Conservation (phyloP, 169 alveolate species). For the Plasmodium relictum region DNA sequence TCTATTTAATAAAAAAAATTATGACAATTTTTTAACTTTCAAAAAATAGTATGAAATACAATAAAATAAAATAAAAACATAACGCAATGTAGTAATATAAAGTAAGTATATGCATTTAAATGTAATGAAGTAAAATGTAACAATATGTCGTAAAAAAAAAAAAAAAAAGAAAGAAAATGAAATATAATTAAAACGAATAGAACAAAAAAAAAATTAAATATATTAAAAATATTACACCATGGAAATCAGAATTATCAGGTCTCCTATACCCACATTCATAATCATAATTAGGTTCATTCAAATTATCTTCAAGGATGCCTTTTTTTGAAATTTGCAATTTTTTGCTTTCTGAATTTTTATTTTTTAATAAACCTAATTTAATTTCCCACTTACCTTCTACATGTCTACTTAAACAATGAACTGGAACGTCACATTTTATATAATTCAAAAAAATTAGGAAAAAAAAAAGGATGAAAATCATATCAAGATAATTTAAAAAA, state of each 20-base stretch:
- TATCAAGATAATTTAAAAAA: slow-evolving; percentile 14
- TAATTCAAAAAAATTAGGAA: slow-evolving; percentile 24
- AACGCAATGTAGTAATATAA: background rate
- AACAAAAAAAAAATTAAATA: background rate
- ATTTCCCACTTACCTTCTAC: slow-evolving; percentile 74
- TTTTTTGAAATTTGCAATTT: background rate
- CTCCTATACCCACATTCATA: slow-evolving; percentile 70
- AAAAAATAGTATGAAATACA: background rate
- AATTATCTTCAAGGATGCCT: background rate
- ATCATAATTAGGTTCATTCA: slow-evolving; percentile 25
- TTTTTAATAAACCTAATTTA: slow-evolving; percentile 39
- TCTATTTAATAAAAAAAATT: slow-evolving; percentile 7
- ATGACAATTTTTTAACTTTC: background rate
- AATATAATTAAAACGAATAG: background rate
- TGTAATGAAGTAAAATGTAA: background rate
- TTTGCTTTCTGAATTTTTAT: background rate
- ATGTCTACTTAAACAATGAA: slow-evolving; percentile 75
- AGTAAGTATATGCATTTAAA: background rate
- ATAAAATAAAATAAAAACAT: background rate
- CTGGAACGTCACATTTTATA: slow-evolving; percentile 73
- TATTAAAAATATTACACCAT: slow-evolving; percentile 57
- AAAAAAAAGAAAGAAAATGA: background rate
- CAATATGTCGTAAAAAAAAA: background rate
- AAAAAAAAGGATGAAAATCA: slow-evolving; percentile 25
- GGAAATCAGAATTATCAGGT: slow-evolving; percentile 58